Evolutionary conservation across 371 early-diverging fungal genomes (phyloP).

Genomic region (Rhizopus delemar): DNA sequence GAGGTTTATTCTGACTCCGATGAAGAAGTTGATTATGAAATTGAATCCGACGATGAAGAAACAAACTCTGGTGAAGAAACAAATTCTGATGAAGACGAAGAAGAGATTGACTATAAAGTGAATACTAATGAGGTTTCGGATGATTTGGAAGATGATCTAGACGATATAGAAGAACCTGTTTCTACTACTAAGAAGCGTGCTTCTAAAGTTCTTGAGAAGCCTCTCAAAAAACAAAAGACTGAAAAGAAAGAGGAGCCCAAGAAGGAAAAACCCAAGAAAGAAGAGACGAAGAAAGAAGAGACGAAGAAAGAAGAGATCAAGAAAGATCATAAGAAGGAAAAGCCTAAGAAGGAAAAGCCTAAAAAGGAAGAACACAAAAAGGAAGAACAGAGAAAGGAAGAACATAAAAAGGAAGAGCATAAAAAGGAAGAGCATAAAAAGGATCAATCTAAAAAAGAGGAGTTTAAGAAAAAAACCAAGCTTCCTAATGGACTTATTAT

Average conservation of each 20-base stretch:
- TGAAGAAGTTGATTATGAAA: too few species aligned
- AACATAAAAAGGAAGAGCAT: conserved; percentile 34
- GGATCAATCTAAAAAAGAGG: too few species aligned
- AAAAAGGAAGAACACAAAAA: conserved; percentile 37
- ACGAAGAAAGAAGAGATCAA: too few species aligned
- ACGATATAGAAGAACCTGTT: conserved; percentile 34
- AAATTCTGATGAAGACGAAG: conserved; percentile 11
- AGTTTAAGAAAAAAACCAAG: conserved; percentile 33
- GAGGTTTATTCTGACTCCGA: too few species aligned
- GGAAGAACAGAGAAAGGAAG: conserved; percentile 57
- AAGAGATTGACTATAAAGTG: conserved; percentile 51
- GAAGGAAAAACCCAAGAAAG: conserved; percentile 33
- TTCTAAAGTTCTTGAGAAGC: conserved; percentile 34
- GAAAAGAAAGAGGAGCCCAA: conserved; percentile 34
- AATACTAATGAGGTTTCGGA: conserved; percentile 33
- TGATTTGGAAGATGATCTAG: conserved; percentile 27
- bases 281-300: background rate
- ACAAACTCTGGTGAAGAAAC: too few species aligned
- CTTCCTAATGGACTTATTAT: conserved; percentile 78
- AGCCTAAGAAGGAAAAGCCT: conserved; percentile 36
- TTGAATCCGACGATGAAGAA: too few species aligned
- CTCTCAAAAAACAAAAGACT: conserved; percentile 40
- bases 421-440: background rate
- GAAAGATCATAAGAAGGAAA: conserved; percentile 39
- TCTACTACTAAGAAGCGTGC: conserved; percentile 24